These are phyloP conservation scores for Pseudogymnoascus pannorum DNA, from an alignment of 2,329 filamentous ascomycete species.

Conservation along the genomic window DNA sequence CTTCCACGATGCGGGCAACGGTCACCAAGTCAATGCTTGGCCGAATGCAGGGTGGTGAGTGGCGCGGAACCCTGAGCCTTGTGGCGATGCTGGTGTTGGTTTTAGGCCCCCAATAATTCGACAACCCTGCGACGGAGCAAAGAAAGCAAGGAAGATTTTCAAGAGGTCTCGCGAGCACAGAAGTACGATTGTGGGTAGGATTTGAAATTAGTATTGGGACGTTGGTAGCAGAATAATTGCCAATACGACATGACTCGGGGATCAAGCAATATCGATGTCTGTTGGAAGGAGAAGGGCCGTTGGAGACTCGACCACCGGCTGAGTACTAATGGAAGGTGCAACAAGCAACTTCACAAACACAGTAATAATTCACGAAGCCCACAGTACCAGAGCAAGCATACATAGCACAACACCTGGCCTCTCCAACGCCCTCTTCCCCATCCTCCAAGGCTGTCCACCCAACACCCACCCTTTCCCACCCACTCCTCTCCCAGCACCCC, in stretches of 20 bases:
- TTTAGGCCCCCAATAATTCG: not conserved
- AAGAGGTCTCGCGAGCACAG: not conserved
- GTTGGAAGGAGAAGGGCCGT: not conserved
- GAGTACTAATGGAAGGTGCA: not conserved
- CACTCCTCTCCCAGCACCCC: not conserved
- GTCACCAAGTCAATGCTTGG: not conserved
- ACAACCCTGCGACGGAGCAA: not conserved
- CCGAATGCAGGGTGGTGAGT: not conserved
- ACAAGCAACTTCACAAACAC: not conserved
- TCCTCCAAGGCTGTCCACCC: not conserved
- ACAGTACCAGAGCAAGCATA: not conserved
- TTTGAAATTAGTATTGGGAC: not conserved
- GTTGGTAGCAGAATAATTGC: not conserved
- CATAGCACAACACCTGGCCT: not conserved
- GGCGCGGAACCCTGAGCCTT: not conserved
- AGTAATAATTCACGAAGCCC: not conserved
- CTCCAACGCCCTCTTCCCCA: not conserved
- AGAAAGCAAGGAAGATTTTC: not conserved
- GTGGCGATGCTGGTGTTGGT: not conserved
- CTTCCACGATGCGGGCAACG: not conserved
- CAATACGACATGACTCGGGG: not conserved
- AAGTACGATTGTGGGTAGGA: not conserved
- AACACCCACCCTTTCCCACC: not conserved
- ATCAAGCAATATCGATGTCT: not conserved
- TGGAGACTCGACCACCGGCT: not conserved